Conservation (phyloP, 306 rosid genomes). For the Cicer bijugum region DNA sequence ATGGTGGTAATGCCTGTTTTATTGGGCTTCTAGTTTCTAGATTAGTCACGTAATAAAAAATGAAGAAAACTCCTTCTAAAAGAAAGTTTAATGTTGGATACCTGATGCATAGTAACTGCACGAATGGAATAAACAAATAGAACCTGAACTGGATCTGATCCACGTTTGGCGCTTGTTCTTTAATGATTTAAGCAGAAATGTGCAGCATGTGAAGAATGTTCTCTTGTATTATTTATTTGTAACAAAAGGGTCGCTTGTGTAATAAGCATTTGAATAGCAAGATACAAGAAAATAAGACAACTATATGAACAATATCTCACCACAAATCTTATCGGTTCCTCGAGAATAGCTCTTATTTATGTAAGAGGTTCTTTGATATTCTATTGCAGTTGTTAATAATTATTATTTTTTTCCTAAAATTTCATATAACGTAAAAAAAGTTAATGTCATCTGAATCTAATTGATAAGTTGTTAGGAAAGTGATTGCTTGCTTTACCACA, state of each 20-base stretch:
- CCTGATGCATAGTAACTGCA: background rate
- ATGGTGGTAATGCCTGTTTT: background rate
- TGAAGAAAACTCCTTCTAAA: background rate
- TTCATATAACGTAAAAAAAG: background rate
- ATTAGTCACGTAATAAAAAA: no score
- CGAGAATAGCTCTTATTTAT: background rate
- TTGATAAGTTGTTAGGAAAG: background rate
- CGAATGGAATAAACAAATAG: background rate
- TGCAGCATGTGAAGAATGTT: background rate
- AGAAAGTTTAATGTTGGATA: background rate
- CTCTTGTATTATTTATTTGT: background rate
- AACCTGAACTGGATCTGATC: background rate
- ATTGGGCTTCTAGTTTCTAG: no score
- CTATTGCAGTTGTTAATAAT: background rate
- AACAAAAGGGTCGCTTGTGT: background rate
- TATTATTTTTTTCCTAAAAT: background rate
- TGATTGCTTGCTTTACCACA: constrained; percentile 6
- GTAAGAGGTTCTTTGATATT: background rate
- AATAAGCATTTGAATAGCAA: background rate
- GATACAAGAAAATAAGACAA: background rate
- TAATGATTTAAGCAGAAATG: no score
- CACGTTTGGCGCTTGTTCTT: no score
- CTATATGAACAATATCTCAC: background rate
- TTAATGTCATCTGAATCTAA: background rate
- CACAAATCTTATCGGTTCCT: background rate